Percentiles rank a stretch among this genome's conserved stretches.
These are phyloP conservation scores for Ophiostoma populinum DNA, from an alignment of 2,329 filamentous ascomycete species.

Conservation along the genomic window DNA sequence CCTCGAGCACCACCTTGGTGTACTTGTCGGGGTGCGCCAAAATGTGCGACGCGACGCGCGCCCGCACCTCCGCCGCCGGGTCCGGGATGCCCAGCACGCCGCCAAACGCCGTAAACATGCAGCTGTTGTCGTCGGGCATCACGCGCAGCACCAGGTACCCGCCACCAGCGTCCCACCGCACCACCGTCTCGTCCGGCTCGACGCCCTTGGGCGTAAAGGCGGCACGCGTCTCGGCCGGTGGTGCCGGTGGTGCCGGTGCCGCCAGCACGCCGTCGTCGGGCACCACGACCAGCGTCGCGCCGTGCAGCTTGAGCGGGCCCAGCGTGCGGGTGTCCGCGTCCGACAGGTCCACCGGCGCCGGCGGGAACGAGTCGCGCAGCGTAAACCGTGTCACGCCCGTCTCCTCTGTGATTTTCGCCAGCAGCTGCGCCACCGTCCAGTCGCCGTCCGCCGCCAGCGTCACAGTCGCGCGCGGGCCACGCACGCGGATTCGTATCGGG, in stretches of 20 bases:
- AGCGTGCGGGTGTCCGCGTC: slow-evolving; percentile 26
- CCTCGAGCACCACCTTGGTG: slow-evolving; percentile 57
- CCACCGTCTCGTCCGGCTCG: slow-evolving; percentile 24
- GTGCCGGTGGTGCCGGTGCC: slow-evolving; percentile 4
- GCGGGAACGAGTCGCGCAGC: slow-evolving; percentile 74
- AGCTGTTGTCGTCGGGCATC: slow-evolving; percentile 94
- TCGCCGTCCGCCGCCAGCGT: slow-evolving; percentile 41
- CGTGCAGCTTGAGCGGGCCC: slow-evolving; percentile 26
- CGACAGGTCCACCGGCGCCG: slow-evolving; percentile 47
- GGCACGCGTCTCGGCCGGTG: slow-evolving; percentile 1
- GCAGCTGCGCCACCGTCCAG: slow-evolving; percentile 46
- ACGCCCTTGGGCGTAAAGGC: slow-evolving; percentile 18
- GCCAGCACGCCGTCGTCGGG: slow-evolving; percentile 18
- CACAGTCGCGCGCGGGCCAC: slow-evolving; percentile 55
- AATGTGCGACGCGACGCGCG: slow-evolving; percentile 64
- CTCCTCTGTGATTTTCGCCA: slow-evolving; percentile 41
- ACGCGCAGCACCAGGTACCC: slow-evolving; percentile 59
- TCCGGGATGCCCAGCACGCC: slow-evolving; percentile 49
- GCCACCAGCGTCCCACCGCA: slow-evolving; percentile 31
- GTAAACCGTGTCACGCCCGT: slow-evolving; percentile 51
- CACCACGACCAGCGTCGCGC: slow-evolving; percentile 33
- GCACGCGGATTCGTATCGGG: slow-evolving; percentile 51
- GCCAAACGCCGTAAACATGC: slow-evolving; percentile 80
- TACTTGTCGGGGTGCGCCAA: slow-evolving; percentile 56
- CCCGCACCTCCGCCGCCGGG: slow-evolving; percentile 42